Percentiles rank a stretch among this genome's conserved stretches.
Evolutionary conservation across 2,329 filamentous ascomycete genomes (phyloP).

Genomic region (Venturia nashicola): DNA sequence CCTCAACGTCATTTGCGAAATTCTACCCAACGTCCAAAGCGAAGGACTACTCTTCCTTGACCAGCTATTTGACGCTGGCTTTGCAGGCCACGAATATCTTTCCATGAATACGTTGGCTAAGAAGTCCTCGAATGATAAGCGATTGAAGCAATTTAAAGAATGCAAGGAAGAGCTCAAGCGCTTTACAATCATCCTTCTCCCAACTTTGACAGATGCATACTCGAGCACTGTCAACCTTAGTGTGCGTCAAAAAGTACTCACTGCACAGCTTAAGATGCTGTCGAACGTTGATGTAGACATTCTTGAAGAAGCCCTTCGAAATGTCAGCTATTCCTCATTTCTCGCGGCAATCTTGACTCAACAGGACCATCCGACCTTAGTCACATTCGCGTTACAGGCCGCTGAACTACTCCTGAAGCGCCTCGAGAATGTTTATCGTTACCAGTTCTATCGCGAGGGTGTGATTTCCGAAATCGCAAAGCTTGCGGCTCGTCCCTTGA

Average conservation of each 20-base stretch:
- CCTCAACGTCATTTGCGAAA: slow-evolving; percentile 90
- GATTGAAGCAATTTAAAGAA: slow-evolving; percentile 66
- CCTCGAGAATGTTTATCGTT: slow-evolving; percentile 77
- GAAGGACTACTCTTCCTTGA: slow-evolving; percentile 40
- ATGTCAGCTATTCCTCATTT: slow-evolving; percentile 91
- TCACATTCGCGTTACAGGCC: slow-evolving; percentile 77
- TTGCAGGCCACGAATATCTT: slow-evolving; percentile 33
- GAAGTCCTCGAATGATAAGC: slow-evolving; percentile 61
- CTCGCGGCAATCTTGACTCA: slow-evolving; percentile 90
- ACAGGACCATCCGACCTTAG: slow-evolving; percentile 78
- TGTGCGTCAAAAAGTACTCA: slow-evolving; percentile 88
- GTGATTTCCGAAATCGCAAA: slow-evolving; percentile 86
- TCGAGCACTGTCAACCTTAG: slow-evolving; percentile 94
- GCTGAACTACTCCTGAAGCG: slow-evolving; percentile 78
- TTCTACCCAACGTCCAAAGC: slow-evolving; percentile 64
- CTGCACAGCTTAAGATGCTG: slow-evolving; percentile 95
- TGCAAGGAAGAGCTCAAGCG: slow-evolving; percentile 80
- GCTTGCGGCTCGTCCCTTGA: slow-evolving; percentile 45
- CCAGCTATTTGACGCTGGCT: slow-evolving; percentile 35
- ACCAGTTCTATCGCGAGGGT: slow-evolving; percentile 94
- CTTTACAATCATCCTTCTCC: slow-evolving; percentile 85
- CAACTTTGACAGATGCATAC: slow-evolving; percentile 90
- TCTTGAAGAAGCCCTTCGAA: slow-evolving; percentile 70
- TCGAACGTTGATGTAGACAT: slow-evolving; percentile 83
- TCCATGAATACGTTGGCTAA: slow-evolving; percentile 31